Evolutionary conservation across 208 protist genomes (phyloP).

Genomic region (Naegleria fowleri): DNA sequence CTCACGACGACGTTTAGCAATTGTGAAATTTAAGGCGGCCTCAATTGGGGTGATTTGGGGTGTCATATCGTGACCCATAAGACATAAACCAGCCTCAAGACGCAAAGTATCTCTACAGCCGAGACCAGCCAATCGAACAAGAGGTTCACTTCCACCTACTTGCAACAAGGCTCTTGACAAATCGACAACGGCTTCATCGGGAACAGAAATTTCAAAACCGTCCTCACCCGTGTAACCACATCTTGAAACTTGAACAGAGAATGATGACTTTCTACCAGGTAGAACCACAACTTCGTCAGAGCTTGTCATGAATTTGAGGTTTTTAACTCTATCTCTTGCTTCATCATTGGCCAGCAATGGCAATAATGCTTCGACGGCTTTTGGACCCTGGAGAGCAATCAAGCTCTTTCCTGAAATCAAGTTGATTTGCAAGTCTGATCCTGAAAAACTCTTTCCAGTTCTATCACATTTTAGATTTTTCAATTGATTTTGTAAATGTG

Average conservation of each 20-base stretch:
- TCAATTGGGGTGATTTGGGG: slow-evolving; percentile 84
- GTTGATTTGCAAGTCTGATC: slow-evolving; percentile 64
- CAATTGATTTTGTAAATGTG: slow-evolving; percentile 61
- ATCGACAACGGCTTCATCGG: slow-evolving; percentile 43
- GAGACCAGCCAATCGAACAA: slow-evolving; percentile 71
- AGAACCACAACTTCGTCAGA: slow-evolving; percentile 39
- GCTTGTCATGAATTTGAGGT: slow-evolving; percentile 74
- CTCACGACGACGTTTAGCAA: slow-evolving; percentile 80
- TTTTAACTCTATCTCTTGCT: slow-evolving; percentile 40
- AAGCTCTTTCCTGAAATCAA: slow-evolving; percentile 63
- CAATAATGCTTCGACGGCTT: slow-evolving; percentile 57
- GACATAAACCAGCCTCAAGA: slow-evolving; percentile 92
- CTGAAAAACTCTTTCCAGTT: not conserved
- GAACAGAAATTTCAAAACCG: slow-evolving; percentile 92
- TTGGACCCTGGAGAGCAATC: slow-evolving; percentile 85
- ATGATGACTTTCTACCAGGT: slow-evolving; percentile 42
- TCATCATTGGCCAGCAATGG: slow-evolving; percentile 29
- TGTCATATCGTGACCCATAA: slow-evolving; percentile 95
- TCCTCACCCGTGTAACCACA: slow-evolving; percentile 98
- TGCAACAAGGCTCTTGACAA: slow-evolving; percentile 59
- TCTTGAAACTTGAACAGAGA: slow-evolving; percentile 58
- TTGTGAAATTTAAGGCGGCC: slow-evolving; percentile 85
- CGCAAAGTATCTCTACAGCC: slow-evolving; percentile 88
- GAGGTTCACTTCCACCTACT: slow-evolving; percentile 29
- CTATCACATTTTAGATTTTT: slow-evolving; percentile 45